Percentiles rank a stretch among this genome's conserved stretches.
These are phyloP conservation scores for Botrytis cinerea DNA, from an alignment of 2,329 filamentous ascomycete species.

Conservation along the genomic window DNA sequence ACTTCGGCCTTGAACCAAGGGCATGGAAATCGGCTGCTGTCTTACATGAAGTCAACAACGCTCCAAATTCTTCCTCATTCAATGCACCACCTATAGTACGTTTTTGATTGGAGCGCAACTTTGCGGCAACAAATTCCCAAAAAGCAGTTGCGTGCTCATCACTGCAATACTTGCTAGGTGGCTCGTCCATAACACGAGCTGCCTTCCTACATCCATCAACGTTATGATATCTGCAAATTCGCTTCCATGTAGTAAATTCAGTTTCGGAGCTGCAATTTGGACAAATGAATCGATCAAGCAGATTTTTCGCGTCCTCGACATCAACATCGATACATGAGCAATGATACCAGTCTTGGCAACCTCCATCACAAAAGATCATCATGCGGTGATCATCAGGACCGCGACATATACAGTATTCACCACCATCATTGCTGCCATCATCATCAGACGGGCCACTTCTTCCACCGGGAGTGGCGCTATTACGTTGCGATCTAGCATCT, in stretches of 20 bases:
- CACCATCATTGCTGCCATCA: constrained; percentile 40
- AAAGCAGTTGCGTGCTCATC: constrained; percentile 36
- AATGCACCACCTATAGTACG: constrained; percentile 39
- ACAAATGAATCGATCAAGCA: constrained; percentile 41
- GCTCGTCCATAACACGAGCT: constrained; percentile 36
- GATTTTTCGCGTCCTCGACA: constrained; percentile 37
- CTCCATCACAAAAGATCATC: constrained; percentile 42
- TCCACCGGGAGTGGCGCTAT: constrained; percentile 28
- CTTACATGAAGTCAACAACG: constrained; percentile 30
- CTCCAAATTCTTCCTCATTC: constrained; percentile 33
- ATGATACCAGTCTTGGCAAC: constrained; percentile 42
- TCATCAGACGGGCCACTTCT: constrained; percentile 28
- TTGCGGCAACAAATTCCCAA: constrained; percentile 30
- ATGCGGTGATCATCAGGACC: constrained; percentile 41
- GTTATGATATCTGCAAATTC: constrained; percentile 39
- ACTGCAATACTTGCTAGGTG: constrained; percentile 41
- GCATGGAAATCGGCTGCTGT: constrained; percentile 32
- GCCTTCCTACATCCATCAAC: constrained; percentile 37
- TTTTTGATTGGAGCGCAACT: constrained; percentile 30
- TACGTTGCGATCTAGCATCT: constrained; percentile 25
- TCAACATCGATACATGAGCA: constrained; percentile 39
- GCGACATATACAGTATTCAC: constrained; percentile 41
- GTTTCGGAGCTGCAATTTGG: constrained; percentile 36
- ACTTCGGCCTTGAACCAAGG: constrained; percentile 38
- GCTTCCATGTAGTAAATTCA: constrained; percentile 39